Conservation (phyloP, 768 basidiomycete species). For the Suillus weaverae region DNA sequence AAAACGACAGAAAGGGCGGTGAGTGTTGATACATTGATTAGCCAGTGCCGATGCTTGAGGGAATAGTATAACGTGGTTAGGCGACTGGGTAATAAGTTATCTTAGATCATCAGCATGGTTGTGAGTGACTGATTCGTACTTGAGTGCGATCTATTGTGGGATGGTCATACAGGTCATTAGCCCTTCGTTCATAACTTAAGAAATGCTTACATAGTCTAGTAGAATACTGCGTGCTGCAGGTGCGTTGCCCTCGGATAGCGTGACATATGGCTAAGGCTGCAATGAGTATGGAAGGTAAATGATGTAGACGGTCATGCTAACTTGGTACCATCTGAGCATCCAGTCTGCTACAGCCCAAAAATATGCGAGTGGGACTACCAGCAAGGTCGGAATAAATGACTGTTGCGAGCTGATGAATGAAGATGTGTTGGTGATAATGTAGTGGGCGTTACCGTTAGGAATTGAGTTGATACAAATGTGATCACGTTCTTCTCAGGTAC, state of each 20-base stretch:
- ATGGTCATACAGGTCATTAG: background rate
- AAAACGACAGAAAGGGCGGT: slow-evolving; percentile 46
- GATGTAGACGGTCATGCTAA: slow-evolving; percentile 25
- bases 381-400: slow-evolving; percentile 59
- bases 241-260: slow-evolving; percentile 51
- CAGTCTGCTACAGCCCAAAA: slow-evolving; percentile 56
- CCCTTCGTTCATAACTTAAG: background rate
- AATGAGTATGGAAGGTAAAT: background rate
- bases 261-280: slow-evolving; percentile 55
- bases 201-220: slow-evolving; percentile 57
- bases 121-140: slow-evolving; percentile 30
- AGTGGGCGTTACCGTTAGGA: slow-evolving; percentile 38
- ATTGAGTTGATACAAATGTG: slow-evolving; percentile 44
- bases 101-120: slow-evolving; percentile 6
- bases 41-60: slow-evolving; percentile 50
- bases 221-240: slow-evolving; percentile 61
- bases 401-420: slow-evolving; percentile 21
- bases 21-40: slow-evolving; percentile 53
- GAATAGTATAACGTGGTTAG: slow-evolving; percentile 44
- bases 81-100: slow-evolving; percentile 36
- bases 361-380: slow-evolving; percentile 50
- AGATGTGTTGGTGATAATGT: background rate
- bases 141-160: slow-evolving; percentile 39
- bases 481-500: slow-evolving; percentile 54
- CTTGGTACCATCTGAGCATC: slow-evolving; percentile 58